A percentile compares a stretch with the other conserved stretches of the same genome.
Conservation (phyloP, 2,329 filamentous ascomycete species). For the Apiospora pterosperma region DNA sequence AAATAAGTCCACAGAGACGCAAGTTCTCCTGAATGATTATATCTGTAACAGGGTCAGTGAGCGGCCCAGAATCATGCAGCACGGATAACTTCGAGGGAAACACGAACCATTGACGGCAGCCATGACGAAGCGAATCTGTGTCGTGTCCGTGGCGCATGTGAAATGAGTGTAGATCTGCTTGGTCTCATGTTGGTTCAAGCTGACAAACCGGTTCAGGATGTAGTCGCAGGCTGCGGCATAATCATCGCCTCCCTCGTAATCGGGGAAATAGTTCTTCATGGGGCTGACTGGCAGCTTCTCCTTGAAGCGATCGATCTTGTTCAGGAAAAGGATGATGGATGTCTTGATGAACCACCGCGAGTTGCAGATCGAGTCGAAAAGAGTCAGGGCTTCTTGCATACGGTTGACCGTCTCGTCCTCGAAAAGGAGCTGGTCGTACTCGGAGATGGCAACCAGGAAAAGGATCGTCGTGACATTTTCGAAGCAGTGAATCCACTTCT, state of each 20-base stretch:
- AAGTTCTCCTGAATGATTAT: constrained; percentile 99
- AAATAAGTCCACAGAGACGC: constrained; percentile 94
- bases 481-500: constrained; percentile 99
- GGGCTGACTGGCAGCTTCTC: constrained; percentile 78
- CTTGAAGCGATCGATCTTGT: constrained; percentile 87
- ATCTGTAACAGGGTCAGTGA: constrained; percentile 55
- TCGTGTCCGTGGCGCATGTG: constrained; percentile 97
- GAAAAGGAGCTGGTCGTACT: constrained; percentile 94
- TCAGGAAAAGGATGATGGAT: constrained; percentile 83
- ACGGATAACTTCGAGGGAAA: background rate
- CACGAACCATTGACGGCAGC: constrained; percentile 91
- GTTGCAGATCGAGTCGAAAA: constrained; percentile 86
- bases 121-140: constrained; percentile 99
- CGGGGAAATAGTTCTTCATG: constrained; percentile 87
- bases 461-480: constrained; percentile 97
- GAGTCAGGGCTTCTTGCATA: constrained; percentile 85
- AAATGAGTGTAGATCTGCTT: constrained; percentile 99
- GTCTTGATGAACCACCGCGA: constrained; percentile 89
- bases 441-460: constrained; percentile 93
- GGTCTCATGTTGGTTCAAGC: constrained; percentile 96
- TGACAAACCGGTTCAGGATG: constrained; percentile 97
- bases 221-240: constrained; percentile 97
- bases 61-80: constrained; percentile 29
- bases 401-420: constrained; percentile 95
- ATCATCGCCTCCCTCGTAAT: constrained; percentile 93